Base-by-base conservation (phyloP, 768 basidiomycete genomes). In the Cubamyces sp. region DNA sequence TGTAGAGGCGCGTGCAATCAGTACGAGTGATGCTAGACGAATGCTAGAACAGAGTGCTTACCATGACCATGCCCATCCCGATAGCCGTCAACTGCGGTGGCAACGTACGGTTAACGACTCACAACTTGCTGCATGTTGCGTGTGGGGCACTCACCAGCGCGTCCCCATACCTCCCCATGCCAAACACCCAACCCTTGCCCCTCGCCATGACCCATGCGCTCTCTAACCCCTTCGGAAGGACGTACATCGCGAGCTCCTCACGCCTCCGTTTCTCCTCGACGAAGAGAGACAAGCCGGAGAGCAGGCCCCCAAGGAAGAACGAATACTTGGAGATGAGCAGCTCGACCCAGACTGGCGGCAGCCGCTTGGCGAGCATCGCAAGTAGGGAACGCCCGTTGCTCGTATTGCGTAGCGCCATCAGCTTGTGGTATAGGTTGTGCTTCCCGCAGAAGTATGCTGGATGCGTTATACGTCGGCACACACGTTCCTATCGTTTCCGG, bases 21-120 rank as follows among this genome's bases (percentile, higher is more conserved):
- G 26, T n/a, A 14, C 19, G 6, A 14, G 54, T 6, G 5, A 30
- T 28, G 54, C 57, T 45, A 43, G 46, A 52, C 62, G 23, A 28
- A 26, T 5, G 3, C 40, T 9, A 18, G 6, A 15, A 11, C 40
- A 15, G 21, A 15, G 9, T 3, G 75, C 85, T 59, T 64, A 86
- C 88, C 92, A 94, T 90, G 41, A 96, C 91, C 92, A 97, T 92
- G 6, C 87, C 88, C 90, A 95, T 93, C 12, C 89, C 94, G 59
- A 90, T 79, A 2, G 88, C 86, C 8, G 87, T 86, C 48, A 91
- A 73, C 82, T 84, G 43, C 9, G 19, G 54, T 37, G 57, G 37
- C 19, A 55, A 3, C 45, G 15, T n/a, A 26, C 37, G 19, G 23
- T 23, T 21, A 26, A 16, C 19, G 25, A 30, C 34, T 9, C 11